Base-by-base conservation (phyloP, 208 protist genomes). In the Trypanosoma boissoni region DNA sequence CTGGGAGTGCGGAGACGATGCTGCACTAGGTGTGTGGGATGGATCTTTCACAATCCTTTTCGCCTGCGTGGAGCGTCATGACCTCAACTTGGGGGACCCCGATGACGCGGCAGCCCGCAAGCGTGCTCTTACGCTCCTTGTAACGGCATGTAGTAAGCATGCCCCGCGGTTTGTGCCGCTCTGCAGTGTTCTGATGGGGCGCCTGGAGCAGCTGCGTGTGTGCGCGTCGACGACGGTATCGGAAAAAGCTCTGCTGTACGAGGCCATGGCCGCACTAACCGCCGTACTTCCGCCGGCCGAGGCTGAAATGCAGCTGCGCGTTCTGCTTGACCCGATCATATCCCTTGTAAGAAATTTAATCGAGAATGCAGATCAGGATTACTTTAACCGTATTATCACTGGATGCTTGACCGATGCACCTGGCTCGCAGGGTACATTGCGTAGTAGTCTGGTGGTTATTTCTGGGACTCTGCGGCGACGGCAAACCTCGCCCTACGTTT, bases 211-310 rank as follows among this genome's bases (percentile, higher is more conserved):
- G 6, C 43, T 91, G 36, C 59, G 91, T 32, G 53, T 92, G 36
- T 42, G 54, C 21, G 24, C 53, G 1, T 64, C 46, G 21, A 72
- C 58, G 37, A 21, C 21, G 43, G 14, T n/a, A 24, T 8, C 53
- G 9, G 84, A 95, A 44, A 45, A 65, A 16, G 58, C 74, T 8
- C 56, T 92, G 9, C 54, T 95, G 16, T 89, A 89, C 60, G 88
- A 95, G 64, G 68, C 82, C 2, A 43, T 86, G n/a, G 71, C 78
- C 5, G 72, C 60, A 0, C 71, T 95, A 29, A 79, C 78, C 6
- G 58, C 53, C 14, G 49, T 65, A 23, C 68, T 88, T 20, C 72
- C 74, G 6, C 39, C 67, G 4, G 58, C 58, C 21, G 81, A 83
- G 32, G 74, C 65, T 1, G 72, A 83, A 23, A 52, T 32, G 12